Evolutionary conservation across 805 yeast species (phyloP).

Genomic region (Candida tammaniensis): DNA sequence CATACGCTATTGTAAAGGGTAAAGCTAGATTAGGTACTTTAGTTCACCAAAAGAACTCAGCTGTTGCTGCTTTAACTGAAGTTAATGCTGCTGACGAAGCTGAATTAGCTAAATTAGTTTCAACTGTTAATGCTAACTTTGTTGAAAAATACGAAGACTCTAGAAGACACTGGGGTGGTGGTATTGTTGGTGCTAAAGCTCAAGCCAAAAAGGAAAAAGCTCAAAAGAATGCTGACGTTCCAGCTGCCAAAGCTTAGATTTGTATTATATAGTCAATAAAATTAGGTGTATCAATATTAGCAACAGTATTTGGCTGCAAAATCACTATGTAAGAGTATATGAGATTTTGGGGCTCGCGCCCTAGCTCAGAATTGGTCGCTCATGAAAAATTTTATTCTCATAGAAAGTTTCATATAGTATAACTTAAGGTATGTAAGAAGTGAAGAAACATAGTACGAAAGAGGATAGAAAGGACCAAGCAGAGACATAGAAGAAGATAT

Average conservation of each 20-base stretch:
- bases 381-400: too few relatives aligned
- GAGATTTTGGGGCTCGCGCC: too few relatives aligned
- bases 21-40: slow-evolving; percentile 82
- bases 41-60: slow-evolving; percentile 96
- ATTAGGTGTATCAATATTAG: too few relatives aligned
- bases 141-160: slow-evolving; percentile 89
- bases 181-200: slow-evolving; percentile 94
- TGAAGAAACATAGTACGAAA: too few relatives aligned
- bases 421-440: too few relatives aligned
- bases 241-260: slow-evolving; percentile 12
- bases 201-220: slow-evolving; percentile 77
- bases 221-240: slow-evolving; percentile 43
- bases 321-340: too few relatives aligned
- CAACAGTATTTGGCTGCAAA: too few relatives aligned
- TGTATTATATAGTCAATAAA: slow-evolving; percentile 4
- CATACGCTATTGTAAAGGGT: slow-evolving; percentile 80
- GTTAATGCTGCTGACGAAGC: slow-evolving; percentile 93
- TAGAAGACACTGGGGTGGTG: slow-evolving; percentile 99
- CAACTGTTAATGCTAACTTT: slow-evolving; percentile 93
- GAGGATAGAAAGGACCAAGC: too few relatives aligned
- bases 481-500: too few relatives aligned
- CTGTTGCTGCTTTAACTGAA: slow-evolving; percentile 97
- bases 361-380: too few relatives aligned
- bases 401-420: too few relatives aligned
- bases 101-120: slow-evolving; percentile 86